These are phyloP conservation scores for Auriscalpium orientale DNA, from an alignment of 768 basidiomycete species.

Conservation along the genomic window DNA sequence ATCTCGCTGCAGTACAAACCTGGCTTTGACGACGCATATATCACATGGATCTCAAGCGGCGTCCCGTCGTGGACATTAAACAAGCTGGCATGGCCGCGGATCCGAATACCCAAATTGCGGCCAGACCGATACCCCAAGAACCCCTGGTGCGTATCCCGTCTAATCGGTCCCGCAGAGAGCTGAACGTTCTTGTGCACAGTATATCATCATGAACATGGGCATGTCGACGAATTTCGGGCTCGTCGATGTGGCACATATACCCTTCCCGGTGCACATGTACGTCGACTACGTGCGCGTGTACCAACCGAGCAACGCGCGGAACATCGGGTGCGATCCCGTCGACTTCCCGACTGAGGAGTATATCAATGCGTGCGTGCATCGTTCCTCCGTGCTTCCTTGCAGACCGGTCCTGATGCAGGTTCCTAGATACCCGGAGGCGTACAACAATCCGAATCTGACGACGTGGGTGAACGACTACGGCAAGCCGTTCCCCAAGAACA, in stretches of 20 bases:
- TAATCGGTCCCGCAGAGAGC: too few species aligned
- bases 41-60: slow-evolving; percentile 36
- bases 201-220: slow-evolving; percentile 51
- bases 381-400: neutral
- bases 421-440: slow-evolving; percentile 54
- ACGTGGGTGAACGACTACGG: slow-evolving; percentile 39
- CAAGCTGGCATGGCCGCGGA: slow-evolving; percentile 30
- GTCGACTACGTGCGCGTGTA: slow-evolving; percentile 83
- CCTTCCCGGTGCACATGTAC: slow-evolving; percentile 52
- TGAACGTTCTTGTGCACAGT: slow-evolving; percentile 23
- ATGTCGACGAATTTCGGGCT: slow-evolving; percentile 53
- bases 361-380: slow-evolving; percentile 51
- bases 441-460: slow-evolving; percentile 56
- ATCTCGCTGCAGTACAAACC: slow-evolving; percentile 22
- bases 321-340: slow-evolving; percentile 62
- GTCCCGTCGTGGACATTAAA: slow-evolving; percentile 32
- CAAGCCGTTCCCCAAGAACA: slow-evolving; percentile 45
- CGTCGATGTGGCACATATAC: slow-evolving; percentile 45
- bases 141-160: slow-evolving; percentile 27
- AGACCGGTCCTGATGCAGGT: neutral
- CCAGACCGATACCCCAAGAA: slow-evolving; percentile 33
- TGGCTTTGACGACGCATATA: slow-evolving; percentile 27
- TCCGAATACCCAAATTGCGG: slow-evolving; percentile 22
- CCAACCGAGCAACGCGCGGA: slow-evolving; percentile 39
- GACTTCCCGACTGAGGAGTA: slow-evolving; percentile 70